Evolutionary conservation across 1,284 basidiomycete genomes (phyloP).

Genomic region (Papiliotrema terrestris): DNA sequence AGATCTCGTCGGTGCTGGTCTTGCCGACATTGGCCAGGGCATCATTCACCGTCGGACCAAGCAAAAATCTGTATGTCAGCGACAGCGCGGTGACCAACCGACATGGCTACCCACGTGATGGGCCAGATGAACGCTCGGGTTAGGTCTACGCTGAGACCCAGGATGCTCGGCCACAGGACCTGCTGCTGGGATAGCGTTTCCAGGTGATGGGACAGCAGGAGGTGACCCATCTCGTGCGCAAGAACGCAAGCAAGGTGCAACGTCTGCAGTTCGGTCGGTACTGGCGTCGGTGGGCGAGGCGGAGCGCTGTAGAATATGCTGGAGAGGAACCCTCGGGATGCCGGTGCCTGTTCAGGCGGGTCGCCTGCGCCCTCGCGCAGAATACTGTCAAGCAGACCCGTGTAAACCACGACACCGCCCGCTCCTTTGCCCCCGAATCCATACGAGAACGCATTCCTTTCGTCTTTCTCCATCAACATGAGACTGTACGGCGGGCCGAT

Average conservation of each 20-base stretch:
- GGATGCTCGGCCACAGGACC: slow-evolving; percentile 71
- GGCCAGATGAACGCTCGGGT: slow-evolving; percentile 75
- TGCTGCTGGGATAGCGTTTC: slow-evolving; percentile 79
- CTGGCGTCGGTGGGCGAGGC: background rate
- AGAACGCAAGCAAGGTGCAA: slow-evolving; percentile 77
- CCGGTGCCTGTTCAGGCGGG: slow-evolving; percentile 11
- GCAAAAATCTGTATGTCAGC: slow-evolving; percentile 57
- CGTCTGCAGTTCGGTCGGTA: slow-evolving; percentile 72
- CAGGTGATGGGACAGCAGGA: slow-evolving; percentile 80
- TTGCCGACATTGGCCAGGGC: slow-evolving; percentile 76
- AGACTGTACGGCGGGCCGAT: slow-evolving; percentile 81
- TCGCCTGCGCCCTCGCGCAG: slow-evolving; percentile 52
- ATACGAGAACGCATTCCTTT: slow-evolving; percentile 82
- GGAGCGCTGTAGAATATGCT: slow-evolving; percentile 25
- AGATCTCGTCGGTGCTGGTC: slow-evolving; percentile 67
- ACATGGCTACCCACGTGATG: slow-evolving; percentile 55
- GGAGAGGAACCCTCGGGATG: slow-evolving; percentile 11
- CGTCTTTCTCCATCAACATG: slow-evolving; percentile 74
- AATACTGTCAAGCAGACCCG: slow-evolving; percentile 79
- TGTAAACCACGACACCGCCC: slow-evolving; percentile 84
- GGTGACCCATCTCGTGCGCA: slow-evolving; percentile 81
- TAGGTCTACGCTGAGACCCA: slow-evolving; percentile 71
- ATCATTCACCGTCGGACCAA: slow-evolving; percentile 87
- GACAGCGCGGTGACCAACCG: background rate
- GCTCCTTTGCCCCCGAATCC: slow-evolving; percentile 85